Conservation (phyloP, 768 basidiomycete genomes). For the Trametes cinnabarina region DNA sequence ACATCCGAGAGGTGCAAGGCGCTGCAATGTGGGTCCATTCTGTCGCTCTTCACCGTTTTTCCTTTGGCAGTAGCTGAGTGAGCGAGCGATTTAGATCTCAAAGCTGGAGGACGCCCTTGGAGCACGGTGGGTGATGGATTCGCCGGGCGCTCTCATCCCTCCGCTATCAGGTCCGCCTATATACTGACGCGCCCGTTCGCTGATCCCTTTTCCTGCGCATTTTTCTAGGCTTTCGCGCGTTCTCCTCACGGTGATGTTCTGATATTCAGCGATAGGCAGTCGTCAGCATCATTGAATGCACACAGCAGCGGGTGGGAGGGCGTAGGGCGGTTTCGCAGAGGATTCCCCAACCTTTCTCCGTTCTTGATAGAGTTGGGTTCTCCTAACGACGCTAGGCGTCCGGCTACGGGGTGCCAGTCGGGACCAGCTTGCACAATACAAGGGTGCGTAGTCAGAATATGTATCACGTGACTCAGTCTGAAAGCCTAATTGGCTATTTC, state of each 20-base stretch:
- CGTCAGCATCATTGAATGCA: slow-evolving; percentile 8
- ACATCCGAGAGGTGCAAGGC: no score
- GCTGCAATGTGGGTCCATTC: no score
- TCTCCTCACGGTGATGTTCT: slow-evolving; percentile 16
- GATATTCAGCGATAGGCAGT: slow-evolving; percentile 13
- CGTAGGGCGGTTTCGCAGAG: slow-evolving; percentile 16
- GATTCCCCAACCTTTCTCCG: slow-evolving; percentile 22
- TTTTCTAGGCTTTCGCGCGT: background rate
- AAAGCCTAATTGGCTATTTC: slow-evolving; percentile 20
- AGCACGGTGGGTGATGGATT: background rate
- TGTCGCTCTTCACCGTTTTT: no score
- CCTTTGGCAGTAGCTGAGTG: no score
- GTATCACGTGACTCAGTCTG: slow-evolving; percentile 17
- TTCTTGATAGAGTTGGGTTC: slow-evolving; percentile 16
- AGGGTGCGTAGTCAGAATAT: slow-evolving; percentile 8
- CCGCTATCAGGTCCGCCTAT: background rate
- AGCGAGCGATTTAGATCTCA: no score
- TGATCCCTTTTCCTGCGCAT: background rate
- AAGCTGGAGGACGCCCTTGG: no score
- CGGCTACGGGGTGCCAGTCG: slow-evolving; percentile 1
- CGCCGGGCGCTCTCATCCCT: background rate
- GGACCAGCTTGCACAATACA: background rate
- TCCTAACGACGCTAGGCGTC: slow-evolving; percentile 2
- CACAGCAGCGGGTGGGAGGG: slow-evolving; percentile 15
- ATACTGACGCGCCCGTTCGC: background rate